A percentile compares a stretch with the other conserved stretches of the same genome.
These are phyloP conservation scores for Solanum verrucosum DNA, from an alignment of 257 asterid genomes.

Conservation along the genomic window DNA sequence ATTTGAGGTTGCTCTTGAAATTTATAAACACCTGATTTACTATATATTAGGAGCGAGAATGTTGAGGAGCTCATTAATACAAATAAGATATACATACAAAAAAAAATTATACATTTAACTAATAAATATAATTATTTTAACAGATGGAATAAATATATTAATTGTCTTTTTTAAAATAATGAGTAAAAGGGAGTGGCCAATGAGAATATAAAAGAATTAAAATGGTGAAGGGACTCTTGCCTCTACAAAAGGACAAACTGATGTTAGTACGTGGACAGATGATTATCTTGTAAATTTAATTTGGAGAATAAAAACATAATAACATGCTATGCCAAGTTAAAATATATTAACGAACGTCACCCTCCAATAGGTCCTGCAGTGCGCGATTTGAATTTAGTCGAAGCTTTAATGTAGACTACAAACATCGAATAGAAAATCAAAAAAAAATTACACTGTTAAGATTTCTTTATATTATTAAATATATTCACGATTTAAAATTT, in stretches of 20 bases:
- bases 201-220: not conserved
- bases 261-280: not conserved
- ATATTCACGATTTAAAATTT: no score
- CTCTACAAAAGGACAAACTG: not conserved
- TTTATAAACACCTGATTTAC: no score
- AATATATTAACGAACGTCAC: no score
- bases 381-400: fast-evolving
- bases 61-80: no score
- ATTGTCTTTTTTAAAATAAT: not conserved
- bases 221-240: not conserved
- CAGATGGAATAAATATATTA: not conserved
- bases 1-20: not conserved
- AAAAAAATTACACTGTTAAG: no score
- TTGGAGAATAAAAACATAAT: no score
- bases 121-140: not conserved
- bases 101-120: no score
- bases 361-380: fast-evolving
- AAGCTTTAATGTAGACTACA: fast-evolving
- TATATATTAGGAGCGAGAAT: no score
- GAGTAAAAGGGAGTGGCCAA: not conserved
- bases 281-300: not conserved
- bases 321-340: no score
- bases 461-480: no score
- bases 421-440: no score
- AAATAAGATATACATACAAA: no score